Base-by-base conservation (phyloP, 2,329 filamentous ascomycete species). In the Cordyceps fumosorosea region DNA sequence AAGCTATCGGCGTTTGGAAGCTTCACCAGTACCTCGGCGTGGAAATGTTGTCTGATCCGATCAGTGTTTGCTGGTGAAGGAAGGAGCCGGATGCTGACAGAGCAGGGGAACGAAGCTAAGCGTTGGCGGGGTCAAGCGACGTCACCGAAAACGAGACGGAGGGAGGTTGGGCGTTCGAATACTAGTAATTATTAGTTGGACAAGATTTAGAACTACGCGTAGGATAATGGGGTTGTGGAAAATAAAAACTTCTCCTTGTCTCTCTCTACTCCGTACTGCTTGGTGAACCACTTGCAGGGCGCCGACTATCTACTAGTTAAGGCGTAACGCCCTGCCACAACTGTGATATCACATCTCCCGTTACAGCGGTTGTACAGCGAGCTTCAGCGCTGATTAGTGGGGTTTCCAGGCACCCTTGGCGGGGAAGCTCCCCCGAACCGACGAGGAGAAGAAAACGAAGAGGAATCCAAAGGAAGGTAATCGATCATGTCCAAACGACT, bases 81-180 rank as follows among this genome's bases (percentile, higher is more conserved):
- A 29, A 18, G 29, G 42, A 56, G 44, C 22, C 34, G 45, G 51
- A 12, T 7, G 24, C 22, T 56, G 42, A 42, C 26, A 29, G 50
- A 51, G 59, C 37, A 51, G 59, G 59, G 52, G 51, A 51, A 56
- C 18, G 29, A 58, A 45, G 34, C 22, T 20, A 40, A 22, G 44
- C 32, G 24, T 26, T 50, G 52, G 59, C 45, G 59, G 59, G 59
- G 59, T 56, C 20, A 11, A 29, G 16, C 59, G 52, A 62, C 52
- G 59, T 62, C 59, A 62, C 56, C 26, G 26, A 57, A 16, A 44
- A 24, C 22, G n/a, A 32, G 53, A 11, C 5, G 34, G 34, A 11
- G 11, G 5, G 11, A 37, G 34, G 11, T 37, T 37, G 6, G 34
- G 34, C 34, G 34, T 37, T n/a, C n/a, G n/a, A n/a, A 32, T 32